Evolutionary conservation across 2,329 filamentous ascomycete species (phyloP), one percentile per base, ranked within the genome.

Genomic region (Aureobasidium sp.): DNA sequence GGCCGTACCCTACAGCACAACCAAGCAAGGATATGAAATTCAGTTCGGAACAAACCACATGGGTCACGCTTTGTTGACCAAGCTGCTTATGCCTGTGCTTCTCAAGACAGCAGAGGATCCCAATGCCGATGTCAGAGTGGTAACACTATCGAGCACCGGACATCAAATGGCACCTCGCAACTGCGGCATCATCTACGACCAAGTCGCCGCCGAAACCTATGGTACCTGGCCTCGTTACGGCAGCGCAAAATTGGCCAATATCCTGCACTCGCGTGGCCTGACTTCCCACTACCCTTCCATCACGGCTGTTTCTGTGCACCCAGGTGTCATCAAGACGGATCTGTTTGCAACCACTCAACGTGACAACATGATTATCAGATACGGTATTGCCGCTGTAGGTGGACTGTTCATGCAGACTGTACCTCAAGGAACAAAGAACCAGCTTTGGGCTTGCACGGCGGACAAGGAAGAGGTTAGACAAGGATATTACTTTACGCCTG

Each of bases 41-140:
- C 78, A 81, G 57, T 77, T 82, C 62, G 80, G 78, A 36, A 80
- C 77, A 10, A 82, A 82, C 65, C 77, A 81, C 70, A 70, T 82
- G 64, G 80, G 78, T n/a, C 80, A 80, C 64, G 77, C 78, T 5
- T 71, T 81, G 0, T 66, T 81, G 6, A 78, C 73, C 12, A 77
- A 76, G 41, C 71, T 79, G 2, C 73, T 82, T 0, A 67, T 80
- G 0, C 78, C 77, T 1, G 71, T 69, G 0, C 67, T 82, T 53
- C 70, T 75, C 10, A 65, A 71, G 17, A 81, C 80, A 0, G 76
- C 77, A 5, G 66, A 73, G 60, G 24, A 70, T 34, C 39, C 56
- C 24, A 69, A 70, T 0, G 68, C 67, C 15, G 67, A 73, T 3
- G 79, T 81, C 6, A 74, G 80, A 12, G 72, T 82, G 62, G 67